Evolutionary conservation across 768 basidiomycete species (phyloP), one percentile per base, ranked within the genome.

Genomic region (Panaeolus papilionaceus): DNA sequence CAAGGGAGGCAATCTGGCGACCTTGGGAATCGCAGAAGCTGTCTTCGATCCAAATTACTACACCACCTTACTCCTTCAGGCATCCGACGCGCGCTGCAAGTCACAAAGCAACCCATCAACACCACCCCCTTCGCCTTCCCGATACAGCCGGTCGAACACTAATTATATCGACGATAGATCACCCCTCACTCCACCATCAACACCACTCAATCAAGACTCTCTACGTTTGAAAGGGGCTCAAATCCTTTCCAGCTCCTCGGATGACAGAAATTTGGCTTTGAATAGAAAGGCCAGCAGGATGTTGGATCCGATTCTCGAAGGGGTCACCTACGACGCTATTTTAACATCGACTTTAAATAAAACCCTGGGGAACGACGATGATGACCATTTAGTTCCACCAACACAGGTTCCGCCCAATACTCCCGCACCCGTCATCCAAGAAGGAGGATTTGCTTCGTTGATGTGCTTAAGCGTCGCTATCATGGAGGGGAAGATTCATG

Each of bases 81-180:
- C 2, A 82, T 83, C 58, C 45, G 64, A 2, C 71, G 71, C 9
- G 75, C 74, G 1, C 44, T 71, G 18, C 66, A 70, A 3, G 42
- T 51, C 38, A 44, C 64, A 39, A 61, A 68, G 28, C 64, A 68
- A 40, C 62, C 58, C 9, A 37, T 58, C 54, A 58, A 58, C 54
- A 33, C 54, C 54, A 16, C 54, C 54, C 1, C 54, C 54, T 58
- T 58, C 54, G 14, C 54, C 28, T 7, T 58, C 54, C 11, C 54
- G 54, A 33, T 28, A 10, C 20, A 14, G 28, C 4, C 28, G 26
- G 9, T 28, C 54, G 12, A 9, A 16, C 28, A 37, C 54, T 7
- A 58, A 28, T 33, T 18, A 58, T 28, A n/a, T 12, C 26, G 33
- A 33, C 12, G 54, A 58, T 7, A 28, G 12, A 16, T 58, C 54